phyloP scores from a whole-genome alignment of 257 asterid species.

The Ajuga chamaepitys region DNA sequence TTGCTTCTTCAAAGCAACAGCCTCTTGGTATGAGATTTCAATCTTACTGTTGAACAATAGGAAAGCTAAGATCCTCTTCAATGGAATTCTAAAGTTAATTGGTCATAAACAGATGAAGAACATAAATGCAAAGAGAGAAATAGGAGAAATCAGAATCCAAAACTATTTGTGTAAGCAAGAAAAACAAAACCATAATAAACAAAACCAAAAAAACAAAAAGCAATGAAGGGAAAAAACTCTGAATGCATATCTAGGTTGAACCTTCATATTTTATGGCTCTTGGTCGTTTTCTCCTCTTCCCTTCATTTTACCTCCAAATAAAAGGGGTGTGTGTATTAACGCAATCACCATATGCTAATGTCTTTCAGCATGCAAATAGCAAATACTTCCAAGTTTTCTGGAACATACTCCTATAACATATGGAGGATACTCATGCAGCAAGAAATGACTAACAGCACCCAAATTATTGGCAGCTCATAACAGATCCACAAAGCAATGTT shows the following conservation, averaged over 20 bases:
- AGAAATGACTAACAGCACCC: slow-evolving; percentile 13
- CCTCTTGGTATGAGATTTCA: slow-evolving; percentile 86
- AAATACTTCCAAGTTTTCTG: neutral
- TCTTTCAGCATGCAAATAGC: neutral
- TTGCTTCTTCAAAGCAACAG: slow-evolving; percentile 82
- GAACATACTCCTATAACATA: neutral
- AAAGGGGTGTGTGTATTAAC: neutral
- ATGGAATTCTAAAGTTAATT: neutral
- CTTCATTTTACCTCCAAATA: neutral
- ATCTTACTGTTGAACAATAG: slow-evolving; percentile 51
- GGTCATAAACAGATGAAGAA: neutral
- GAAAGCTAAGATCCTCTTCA: neutral
- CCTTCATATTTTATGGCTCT: neutral
- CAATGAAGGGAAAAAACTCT: neutral
- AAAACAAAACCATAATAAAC: too few species aligned
- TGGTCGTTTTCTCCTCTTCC: neutral
- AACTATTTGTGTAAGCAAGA: neutral
- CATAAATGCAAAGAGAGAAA: neutral
- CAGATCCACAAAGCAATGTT: neutral
- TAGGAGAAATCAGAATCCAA: neutral
- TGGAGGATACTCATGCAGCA: neutral
- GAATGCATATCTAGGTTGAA: neutral
- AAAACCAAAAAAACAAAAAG: too few species aligned
- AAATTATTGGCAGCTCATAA: slow-evolving; percentile 21
- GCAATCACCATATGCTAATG: neutral